Evolutionary conservation across 2,329 filamentous ascomycete genomes (phyloP).

Genomic region (Sordariomycetes sp.): DNA sequence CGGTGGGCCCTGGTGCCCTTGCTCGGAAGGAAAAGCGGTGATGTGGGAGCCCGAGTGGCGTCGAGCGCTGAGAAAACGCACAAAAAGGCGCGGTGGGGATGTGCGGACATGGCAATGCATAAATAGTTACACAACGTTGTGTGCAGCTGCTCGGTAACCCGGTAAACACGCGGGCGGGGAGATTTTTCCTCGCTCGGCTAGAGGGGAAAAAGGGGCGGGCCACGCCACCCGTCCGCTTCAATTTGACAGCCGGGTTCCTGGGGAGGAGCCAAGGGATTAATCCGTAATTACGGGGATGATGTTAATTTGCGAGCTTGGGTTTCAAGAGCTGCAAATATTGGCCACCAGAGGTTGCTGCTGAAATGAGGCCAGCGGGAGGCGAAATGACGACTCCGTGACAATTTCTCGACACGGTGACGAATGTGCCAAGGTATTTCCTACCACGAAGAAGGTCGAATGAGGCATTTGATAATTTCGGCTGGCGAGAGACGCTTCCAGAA

Average conservation of each 20-base stretch:
- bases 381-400: background rate
- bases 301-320: background rate
- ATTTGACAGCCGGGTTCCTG: background rate
- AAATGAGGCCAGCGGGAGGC: background rate
- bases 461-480: background rate
- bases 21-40: no score
- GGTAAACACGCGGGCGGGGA: background rate
- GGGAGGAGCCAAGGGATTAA: background rate
- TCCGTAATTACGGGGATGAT: background rate
- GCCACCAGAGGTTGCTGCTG: background rate
- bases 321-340: no score
- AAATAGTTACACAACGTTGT: no score
- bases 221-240: background rate
- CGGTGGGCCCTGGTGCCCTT: no score
- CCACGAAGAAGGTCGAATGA: no score
- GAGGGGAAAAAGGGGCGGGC: background rate
- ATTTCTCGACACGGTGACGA: background rate
- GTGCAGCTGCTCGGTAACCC: no score
- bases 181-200: background rate
- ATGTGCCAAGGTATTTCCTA: no score
- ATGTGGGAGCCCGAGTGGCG: no score
- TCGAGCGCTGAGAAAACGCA: no score
- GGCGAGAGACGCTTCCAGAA: background rate
- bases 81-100: no score
- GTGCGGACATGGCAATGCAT: no score